Evolutionary conservation across 345 rosid genomes (phyloP).

Genomic region (Rubroshorea leprosula): DNA sequence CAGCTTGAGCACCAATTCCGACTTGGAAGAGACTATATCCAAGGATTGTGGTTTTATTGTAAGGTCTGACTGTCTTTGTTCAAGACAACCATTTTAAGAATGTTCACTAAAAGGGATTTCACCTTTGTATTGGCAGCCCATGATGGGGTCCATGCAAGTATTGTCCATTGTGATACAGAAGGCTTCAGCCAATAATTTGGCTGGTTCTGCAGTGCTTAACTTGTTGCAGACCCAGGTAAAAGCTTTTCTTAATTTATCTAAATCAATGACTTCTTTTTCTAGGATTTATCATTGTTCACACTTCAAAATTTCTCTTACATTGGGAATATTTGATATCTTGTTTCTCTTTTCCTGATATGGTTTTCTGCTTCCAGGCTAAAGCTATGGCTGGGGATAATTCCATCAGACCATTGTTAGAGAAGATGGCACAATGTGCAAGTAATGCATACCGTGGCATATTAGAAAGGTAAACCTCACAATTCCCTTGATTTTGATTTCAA

Average conservation of each 20-base stretch:
- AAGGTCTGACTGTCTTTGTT: constrained; percentile 50
- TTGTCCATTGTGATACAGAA: constrained; percentile 70
- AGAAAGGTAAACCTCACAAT: constrained; percentile 56
- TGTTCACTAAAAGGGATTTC: constrained; percentile 17
- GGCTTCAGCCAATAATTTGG: constrained; percentile 64
- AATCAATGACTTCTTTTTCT: neutral
- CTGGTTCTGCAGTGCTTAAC: constrained; percentile 90
- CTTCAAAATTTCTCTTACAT: neutral
- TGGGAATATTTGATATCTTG: neutral
- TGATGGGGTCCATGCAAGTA: constrained; percentile 91
- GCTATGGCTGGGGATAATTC: constrained; percentile 96
- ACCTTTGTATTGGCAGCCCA: constrained; percentile 47
- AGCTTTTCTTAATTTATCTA: constrained; percentile 6
- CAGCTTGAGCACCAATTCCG: constrained; percentile 98
- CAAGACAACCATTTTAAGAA: constrained; percentile 3
- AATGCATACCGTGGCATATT: constrained; percentile 87
- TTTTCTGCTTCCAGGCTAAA: constrained; percentile 58
- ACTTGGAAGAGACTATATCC: constrained; percentile 89
- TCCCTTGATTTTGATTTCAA: neutral
- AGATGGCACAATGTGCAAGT: constrained; percentile 92
- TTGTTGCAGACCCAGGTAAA: constrained; percentile 91
- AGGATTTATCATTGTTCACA: constrained; percentile 5
- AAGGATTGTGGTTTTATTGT: constrained; percentile 98
- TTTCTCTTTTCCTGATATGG: constrained; percentile 19
- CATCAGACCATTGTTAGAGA: constrained; percentile 88